Base-by-base conservation (phyloP, 208 protist genomes). In the Trypanosoma brucei region DNA sequence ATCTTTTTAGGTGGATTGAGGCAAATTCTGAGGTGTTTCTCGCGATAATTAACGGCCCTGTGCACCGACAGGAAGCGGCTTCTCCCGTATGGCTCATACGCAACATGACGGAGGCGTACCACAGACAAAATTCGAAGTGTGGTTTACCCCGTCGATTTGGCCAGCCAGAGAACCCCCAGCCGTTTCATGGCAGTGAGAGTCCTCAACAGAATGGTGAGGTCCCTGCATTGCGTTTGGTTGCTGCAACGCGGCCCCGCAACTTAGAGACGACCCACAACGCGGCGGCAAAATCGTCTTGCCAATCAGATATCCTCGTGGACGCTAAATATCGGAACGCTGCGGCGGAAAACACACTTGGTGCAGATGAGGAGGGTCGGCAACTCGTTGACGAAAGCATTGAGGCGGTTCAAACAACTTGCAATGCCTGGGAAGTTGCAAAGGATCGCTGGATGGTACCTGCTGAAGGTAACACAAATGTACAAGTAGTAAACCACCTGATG, bases 1-100 rank as follows among this genome's bases (percentile, higher is more conserved):
- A 61, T 1, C 63, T 92, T 62, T 82, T 86, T 49, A 69, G 52
- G 53, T 92, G 79, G 79, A 75, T 92, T 45, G 54, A 70, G 45
- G 56, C 49, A 3, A 72, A 88, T 44, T 59, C 79, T 35, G 59
- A 63, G 49, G 56, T 70, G 39, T 86, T 92, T 58, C 58, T 92
- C n/a, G 39, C 38, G 34, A 37, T 65, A 38, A 65, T 71, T 30
- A 71, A 71, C 40, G 50, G 13, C 40, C 53, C 59, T 40, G 56
- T 58, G 37, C 52, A 53, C 13, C 59, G 57, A 53, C 35, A 46
- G 44, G 66, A 71, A 37, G 59, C 50, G 22, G 60, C 42, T 53
- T 65, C 59, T 45, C 59, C 66, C 22, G 51, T 59, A 4, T 59
- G 57, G 59, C 9, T 65, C 31, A 60, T 71, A 45, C 66, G 59